These are phyloP conservation scores for Huiozyma sinensis DNA, from an alignment of 805 yeast genomes.

Conservation along the genomic window DNA sequence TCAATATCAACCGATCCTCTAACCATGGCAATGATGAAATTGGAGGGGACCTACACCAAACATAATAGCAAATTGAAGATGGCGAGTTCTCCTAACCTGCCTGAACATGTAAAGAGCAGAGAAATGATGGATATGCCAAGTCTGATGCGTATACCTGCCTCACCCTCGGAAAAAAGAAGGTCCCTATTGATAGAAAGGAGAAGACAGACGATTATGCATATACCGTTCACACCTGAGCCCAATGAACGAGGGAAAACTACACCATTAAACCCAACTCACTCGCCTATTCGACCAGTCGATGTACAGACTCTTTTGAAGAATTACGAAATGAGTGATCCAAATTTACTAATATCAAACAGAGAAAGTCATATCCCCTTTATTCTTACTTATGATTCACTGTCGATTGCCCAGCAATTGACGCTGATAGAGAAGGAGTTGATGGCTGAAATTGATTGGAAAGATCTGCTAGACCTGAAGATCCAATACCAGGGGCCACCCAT, in stretches of 20 bases:
- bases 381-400: constrained; percentile 54
- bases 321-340: constrained; percentile 21
- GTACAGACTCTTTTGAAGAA: constrained; percentile 16
- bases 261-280: not conserved
- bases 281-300: constrained; percentile 7
- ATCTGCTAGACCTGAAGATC: constrained; percentile 69
- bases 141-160: constrained; percentile 6
- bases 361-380: constrained; percentile 73
- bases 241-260: not conserved
- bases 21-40: constrained; percentile 58
- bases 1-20: constrained; percentile 58
- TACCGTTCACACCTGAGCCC: constrained; percentile 26
- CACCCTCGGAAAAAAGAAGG: constrained; percentile 17
- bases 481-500: constrained; percentile 53
- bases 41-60: constrained; percentile 52
- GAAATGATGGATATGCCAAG: constrained; percentile 10
- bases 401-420: constrained; percentile 74
- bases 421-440: constrained; percentile 76
- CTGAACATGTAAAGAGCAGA: constrained; percentile 12
- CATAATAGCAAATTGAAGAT: constrained; percentile 1
- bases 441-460: constrained; percentile 86
- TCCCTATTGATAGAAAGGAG: constrained; percentile 30
- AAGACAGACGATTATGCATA: constrained; percentile 29
- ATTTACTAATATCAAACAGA: constrained; percentile 19
- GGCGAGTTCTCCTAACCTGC: constrained; percentile 11